Base-by-base conservation (phyloP, 768 basidiomycete species). In the Crassisporium funariophilum region DNA sequence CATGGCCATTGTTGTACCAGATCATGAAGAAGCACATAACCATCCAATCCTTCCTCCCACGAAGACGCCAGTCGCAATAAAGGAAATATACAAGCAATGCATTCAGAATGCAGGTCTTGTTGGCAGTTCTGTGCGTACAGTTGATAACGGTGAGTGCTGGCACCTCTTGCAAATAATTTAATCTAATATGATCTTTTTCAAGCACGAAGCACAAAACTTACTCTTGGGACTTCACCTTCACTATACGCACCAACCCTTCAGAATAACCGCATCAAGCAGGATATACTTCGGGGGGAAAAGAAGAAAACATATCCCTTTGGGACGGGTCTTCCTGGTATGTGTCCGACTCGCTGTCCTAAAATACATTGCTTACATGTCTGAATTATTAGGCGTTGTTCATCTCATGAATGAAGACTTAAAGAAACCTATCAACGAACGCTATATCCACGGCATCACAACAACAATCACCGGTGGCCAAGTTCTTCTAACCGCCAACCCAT, bases 381-480 rank as follows among this genome's bases (percentile, higher is more conserved):
- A 15, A 41, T 35, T 31, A 29, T 19, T 24, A 40, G 46, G 48
- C 13, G 53, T 42, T 20, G 41, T 44, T 35, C 61, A 34, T 23
- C 35, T 46, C 4, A 17, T 20, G 46, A 10, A 40, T 4, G 23
- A 70, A 52, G 63, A 68, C 31, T 57, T 42, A 38, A 56, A 62
- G 20, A 62, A 60, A 56, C 58, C 66, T 15, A 54, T 62, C 1
- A 35, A 47, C 40, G 52, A 41, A 52, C 29, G 20, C 53, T 65
- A 55, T 25, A 50, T 52, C 43, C 61, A 56, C 42, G 46, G 22
- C 4, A 40, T 16, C n/a, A 16, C 37, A 39, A 39, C n/a, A 16
- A 39, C 37, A 16, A 16, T 7, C 27, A 35, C 38, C 29, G 56
- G 50, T 4, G 48, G 55, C 10, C 1, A 42, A 15, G 56, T 61